Percentiles rank a stretch among this genome's conserved stretches.
phyloP scores from a whole-genome alignment of 2,329 filamentous ascomycete species.

The Neofusicoccum parvum region DNA sequence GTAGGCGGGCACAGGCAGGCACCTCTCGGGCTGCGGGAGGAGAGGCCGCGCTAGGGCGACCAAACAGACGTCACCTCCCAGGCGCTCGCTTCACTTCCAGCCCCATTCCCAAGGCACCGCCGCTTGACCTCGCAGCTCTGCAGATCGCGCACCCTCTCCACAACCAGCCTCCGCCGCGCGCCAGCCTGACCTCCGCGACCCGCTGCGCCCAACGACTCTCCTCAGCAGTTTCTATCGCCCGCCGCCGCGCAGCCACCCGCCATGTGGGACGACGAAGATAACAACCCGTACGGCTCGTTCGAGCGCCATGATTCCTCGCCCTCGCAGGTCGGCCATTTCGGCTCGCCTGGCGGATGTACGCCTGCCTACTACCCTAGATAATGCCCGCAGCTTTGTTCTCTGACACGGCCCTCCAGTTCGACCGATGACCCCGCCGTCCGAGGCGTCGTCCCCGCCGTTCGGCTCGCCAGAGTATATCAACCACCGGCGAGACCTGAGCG shows the following conservation, averaged over 20 bases:
- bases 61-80: conserved; percentile 21
- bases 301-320: conserved; percentile 80
- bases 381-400: neutral
- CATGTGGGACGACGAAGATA: conserved; percentile 99
- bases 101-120: conserved; percentile 19
- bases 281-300: conserved; percentile 96
- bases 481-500: conserved; percentile 56
- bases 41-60: conserved; percentile 7
- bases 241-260: neutral
- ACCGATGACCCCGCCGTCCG: conserved; percentile 67
- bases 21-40: neutral
- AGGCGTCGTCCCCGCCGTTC: conserved; percentile 69
- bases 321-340: conserved; percentile 57
- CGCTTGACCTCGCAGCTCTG: conserved; percentile 17
- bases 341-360: conserved; percentile 43
- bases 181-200: neutral
- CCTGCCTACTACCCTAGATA: neutral
- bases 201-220: neutral
- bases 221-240: neutral
- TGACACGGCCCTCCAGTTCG: conserved; percentile 16
- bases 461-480: conserved; percentile 58
- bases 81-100: conserved; percentile 2
- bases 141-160: conserved; percentile 9
- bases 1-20: neutral
- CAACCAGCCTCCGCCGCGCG: conserved; percentile 15